Evolutionary conservation across 495 filamentous ascomycete genomes (phyloP), one percentile per base, ranked within the genome.

Genomic region (Penicillium cataractarum): DNA sequence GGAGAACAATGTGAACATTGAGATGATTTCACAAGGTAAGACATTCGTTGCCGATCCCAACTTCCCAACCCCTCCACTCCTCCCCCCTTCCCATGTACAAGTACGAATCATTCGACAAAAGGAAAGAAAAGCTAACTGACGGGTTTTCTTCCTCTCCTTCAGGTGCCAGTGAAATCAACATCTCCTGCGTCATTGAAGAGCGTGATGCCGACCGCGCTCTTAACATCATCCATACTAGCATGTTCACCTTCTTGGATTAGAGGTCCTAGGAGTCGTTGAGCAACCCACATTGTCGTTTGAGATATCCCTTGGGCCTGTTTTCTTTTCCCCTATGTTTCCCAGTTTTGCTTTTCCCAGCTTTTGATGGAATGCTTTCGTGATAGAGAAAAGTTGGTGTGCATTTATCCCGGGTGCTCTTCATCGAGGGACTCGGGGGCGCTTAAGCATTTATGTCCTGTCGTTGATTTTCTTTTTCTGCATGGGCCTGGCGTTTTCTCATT

Each of bases 131-230:
- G 60, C 71, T 77, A 52, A 77, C 50, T 17, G 8, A 35, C 46
- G 29, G 31, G 52, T 21, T 48, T 40, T 58, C 31, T 60, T 65
- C 21, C 22, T 49, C 51, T 53, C 49, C 42, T 65, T 19, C 77
- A 96, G 95, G 94, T 60, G 92, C 93, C 46, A 97, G 93, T 69
- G 95, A 99, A 81, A 99, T 99, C 78, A 97, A 97, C 74, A 99
- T 99, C 57, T 95, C 91, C 15, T 98, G 95, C 74, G 95, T 99
- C 8, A 96, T 99, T 67, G 91, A 95, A 68, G 91, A 91, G 67
- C 83, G 89, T 67, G 91, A 97, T 63, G 93, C 93, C 40, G 90
- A 92, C 58, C 86, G 94, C 58, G 95, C 95, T 15, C 87, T 98
- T 80, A 97, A 94, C 69, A 90, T 97, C 66, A 84, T 99, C 55